Evolutionary conservation across 2,329 filamentous ascomycete species (phyloP).

Genomic region (Penicillium sp.): DNA sequence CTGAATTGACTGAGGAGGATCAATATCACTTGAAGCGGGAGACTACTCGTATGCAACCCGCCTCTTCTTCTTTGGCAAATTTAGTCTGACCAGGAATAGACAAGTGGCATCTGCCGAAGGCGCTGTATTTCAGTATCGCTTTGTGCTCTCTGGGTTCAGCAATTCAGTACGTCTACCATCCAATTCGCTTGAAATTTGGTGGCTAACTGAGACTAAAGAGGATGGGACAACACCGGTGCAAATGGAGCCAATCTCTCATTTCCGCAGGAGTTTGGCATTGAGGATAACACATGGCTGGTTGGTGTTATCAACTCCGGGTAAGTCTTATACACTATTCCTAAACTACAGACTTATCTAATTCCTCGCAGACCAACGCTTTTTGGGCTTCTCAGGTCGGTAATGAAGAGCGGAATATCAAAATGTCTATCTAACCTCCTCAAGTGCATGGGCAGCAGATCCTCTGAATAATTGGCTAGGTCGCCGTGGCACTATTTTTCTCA

Average conservation of each 20-base stretch:
- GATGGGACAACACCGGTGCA: constrained; percentile 47
- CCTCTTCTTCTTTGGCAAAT: not conserved
- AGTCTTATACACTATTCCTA: constrained; percentile 19
- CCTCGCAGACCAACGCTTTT: constrained; percentile 10
- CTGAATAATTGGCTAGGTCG: constrained; percentile 30
- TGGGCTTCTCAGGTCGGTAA: constrained; percentile 16
- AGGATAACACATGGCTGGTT: constrained; percentile 42
- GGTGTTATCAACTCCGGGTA: constrained; percentile 45
- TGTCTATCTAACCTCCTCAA: constrained; percentile 1
- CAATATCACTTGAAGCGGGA: constrained; percentile 30
- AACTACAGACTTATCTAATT: not conserved
- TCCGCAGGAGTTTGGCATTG: constrained; percentile 35
- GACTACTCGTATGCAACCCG: constrained; percentile 3
- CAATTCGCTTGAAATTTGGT: not conserved
- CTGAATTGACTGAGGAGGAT: constrained; percentile 35
- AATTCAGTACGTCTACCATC: constrained; percentile 30
- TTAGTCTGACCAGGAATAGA: constrained; percentile 4
- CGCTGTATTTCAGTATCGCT: constrained; percentile 28
- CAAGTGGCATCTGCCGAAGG: constrained; percentile 16
- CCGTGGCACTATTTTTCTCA: constrained; percentile 29
- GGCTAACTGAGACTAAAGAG: constrained; percentile 15
- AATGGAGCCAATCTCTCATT: constrained; percentile 49
- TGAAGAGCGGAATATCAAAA: too few relatives aligned
- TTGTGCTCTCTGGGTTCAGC: constrained; percentile 46
- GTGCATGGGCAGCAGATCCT: constrained; percentile 31